A percentile compares a stretch with the other conserved stretches of the same genome.
These are phyloP conservation scores for Cicer bijugum DNA, from an alignment of 306 rosid genomes.

Conservation along the genomic window DNA sequence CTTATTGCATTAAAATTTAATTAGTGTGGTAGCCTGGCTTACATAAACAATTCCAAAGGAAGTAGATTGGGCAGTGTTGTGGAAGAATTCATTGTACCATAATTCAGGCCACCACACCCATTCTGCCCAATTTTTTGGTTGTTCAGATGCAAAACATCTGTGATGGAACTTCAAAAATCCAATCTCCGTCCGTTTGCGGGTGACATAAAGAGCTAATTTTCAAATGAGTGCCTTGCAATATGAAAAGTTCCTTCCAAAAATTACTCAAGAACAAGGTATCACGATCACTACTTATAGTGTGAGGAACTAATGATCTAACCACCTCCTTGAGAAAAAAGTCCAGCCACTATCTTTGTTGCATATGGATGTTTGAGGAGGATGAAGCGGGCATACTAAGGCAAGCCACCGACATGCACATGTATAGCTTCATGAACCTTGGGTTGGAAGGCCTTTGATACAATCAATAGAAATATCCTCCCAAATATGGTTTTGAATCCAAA, in stretches of 20 bases:
- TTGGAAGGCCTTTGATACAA: not conserved
- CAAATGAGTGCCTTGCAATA: not conserved
- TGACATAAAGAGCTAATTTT: not conserved
- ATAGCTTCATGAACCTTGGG: not conserved
- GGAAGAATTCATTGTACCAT: not conserved
- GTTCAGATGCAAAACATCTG: not conserved
- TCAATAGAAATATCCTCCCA: not conserved
- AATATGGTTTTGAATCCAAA: not conserved
- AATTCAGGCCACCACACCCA: not conserved
- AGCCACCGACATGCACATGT: not conserved
- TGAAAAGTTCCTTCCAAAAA: not conserved
- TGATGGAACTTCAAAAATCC: too few species aligned
- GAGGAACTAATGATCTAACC: not conserved
- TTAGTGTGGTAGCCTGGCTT: not conserved
- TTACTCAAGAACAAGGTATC: not conserved
- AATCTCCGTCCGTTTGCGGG: too few species aligned
- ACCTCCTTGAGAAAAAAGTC: not conserved
- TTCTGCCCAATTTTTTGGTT: not conserved
- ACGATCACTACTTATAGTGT: not conserved
- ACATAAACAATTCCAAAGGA: not conserved
- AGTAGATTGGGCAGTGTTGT: not conserved
- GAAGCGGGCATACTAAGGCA: not conserved
- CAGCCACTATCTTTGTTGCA: not conserved
- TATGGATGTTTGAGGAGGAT: not conserved
- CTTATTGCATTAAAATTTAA: not conserved